phyloP scores from a whole-genome alignment of 108 stramenopile genomes.

The Thalassiosira profunda region DNA sequence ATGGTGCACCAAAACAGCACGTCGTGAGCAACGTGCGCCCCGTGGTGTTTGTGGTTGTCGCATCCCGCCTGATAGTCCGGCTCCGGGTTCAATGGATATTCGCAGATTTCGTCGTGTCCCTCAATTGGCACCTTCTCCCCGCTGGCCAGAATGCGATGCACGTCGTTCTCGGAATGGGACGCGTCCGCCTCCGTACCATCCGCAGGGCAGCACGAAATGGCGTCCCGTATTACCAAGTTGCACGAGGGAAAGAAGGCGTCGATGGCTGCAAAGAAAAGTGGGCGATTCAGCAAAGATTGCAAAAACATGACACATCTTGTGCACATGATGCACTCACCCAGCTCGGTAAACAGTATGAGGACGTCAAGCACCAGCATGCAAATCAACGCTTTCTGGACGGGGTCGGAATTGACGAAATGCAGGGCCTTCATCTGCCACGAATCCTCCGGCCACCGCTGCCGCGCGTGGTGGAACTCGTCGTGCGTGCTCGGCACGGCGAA shows the following conservation, averaged over 20 bases:
- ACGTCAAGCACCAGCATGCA: constrained; percentile 40
- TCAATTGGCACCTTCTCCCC: no score
- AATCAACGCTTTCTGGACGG: constrained; percentile 27
- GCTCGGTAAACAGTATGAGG: constrained; percentile 30
- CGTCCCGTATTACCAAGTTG: constrained; percentile 11
- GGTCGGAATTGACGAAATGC: constrained; percentile 25
- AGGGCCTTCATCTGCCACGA: constrained; percentile 43
- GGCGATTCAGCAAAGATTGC: neutral
- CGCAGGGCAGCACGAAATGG: constrained; percentile 37
- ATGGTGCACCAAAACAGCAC: neutral
- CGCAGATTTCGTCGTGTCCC: no score
- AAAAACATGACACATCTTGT: neutral
- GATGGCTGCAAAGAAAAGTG: neutral
- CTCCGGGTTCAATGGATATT: no score
- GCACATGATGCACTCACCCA: constrained; percentile 9
- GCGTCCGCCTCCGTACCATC: no score
- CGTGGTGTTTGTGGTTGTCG: neutral
- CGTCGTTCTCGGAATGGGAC: no score
- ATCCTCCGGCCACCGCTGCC: constrained; percentile 4
- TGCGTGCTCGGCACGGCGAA: neutral
- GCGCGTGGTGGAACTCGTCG: neutral
- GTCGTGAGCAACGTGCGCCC: neutral
- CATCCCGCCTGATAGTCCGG: neutral
- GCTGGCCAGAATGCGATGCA: no score
- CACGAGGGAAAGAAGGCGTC: constrained; percentile 27